These are phyloP conservation scores for Colletotrichum viniferum DNA, from an alignment of 2,329 filamentous ascomycete species.

Conservation along the genomic window DNA sequence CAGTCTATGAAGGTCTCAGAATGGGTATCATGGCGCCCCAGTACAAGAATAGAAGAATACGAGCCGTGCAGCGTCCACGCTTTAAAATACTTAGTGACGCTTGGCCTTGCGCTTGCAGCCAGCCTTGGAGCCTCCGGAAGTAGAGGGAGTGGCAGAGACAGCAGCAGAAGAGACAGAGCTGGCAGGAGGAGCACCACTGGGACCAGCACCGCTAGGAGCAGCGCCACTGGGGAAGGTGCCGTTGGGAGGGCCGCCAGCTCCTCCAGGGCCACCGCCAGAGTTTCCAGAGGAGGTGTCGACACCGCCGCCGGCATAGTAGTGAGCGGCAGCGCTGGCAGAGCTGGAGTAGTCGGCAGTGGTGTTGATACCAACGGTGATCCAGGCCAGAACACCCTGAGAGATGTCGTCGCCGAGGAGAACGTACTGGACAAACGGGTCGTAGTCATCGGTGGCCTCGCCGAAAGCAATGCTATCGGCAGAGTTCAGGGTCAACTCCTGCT, in stretches of 20 bases:
- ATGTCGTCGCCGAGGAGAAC: neutral
- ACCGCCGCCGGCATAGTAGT: neutral
- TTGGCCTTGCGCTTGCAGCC: neutral
- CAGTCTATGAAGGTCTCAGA: neutral
- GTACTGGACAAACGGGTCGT: neutral
- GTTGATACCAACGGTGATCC: neutral
- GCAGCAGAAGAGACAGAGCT: neutral
- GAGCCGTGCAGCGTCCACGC: neutral
- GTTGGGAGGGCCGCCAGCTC: neutral
- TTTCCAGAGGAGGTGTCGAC: neutral
- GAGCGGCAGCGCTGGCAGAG: neutral
- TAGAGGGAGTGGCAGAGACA: neutral
- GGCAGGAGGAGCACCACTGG: neutral
- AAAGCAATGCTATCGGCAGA: neutral
- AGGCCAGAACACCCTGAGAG: neutral
- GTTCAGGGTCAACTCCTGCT: conserved; percentile 41
- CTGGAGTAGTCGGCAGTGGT: neutral
- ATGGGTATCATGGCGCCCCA: neutral
- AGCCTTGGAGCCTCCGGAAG: neutral
- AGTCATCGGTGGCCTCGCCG: neutral
- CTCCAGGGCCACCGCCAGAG: neutral
- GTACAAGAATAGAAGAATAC: neutral
- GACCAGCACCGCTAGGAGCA: neutral
- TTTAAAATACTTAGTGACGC: neutral
- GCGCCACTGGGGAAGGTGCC: neutral